Evolutionary conservation across 495 filamentous ascomycete genomes (phyloP).

Genomic region (Penicillium manginii): DNA sequence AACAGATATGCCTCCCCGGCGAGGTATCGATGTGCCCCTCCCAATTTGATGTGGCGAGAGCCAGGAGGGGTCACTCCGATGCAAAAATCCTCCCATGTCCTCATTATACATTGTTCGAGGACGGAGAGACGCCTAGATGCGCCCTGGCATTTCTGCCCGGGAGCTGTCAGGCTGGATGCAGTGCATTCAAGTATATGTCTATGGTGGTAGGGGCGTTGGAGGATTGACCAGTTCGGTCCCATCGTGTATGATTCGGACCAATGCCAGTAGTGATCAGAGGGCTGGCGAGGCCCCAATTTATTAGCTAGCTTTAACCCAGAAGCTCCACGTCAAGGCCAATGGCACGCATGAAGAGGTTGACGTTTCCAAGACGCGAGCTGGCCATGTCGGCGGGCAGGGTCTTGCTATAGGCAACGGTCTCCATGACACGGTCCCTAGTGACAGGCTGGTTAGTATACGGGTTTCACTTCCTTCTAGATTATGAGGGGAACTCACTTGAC

Average conservation of each 20-base stretch:
- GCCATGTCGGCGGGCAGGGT: constrained; percentile 85
- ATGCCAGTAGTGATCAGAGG: neutral
- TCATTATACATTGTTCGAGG: constrained; percentile 6
- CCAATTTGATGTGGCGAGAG: neutral
- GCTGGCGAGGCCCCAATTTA: neutral
- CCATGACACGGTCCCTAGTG: constrained; percentile 87
- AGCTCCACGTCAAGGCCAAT: constrained; percentile 97
- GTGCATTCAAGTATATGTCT: neutral
- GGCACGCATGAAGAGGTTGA: constrained; percentile 97
- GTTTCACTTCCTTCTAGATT: neutral
- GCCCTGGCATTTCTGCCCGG: neutral
- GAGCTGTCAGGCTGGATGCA: neutral
- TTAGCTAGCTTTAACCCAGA: constrained; percentile 63
- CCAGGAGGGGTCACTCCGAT: neutral
- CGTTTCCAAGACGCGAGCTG: constrained; percentile 78
- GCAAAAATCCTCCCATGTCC: neutral
- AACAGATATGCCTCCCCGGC: neutral
- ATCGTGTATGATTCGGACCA: neutral
- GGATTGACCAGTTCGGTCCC: neutral
- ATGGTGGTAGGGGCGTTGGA: neutral
- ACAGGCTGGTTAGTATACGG: constrained; percentile 20
- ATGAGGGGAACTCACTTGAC: constrained; percentile 69
- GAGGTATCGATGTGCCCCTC: neutral
- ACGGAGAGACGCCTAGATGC: constrained; percentile 5
- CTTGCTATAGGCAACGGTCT: constrained; percentile 85